A percentile compares a stretch with the other conserved stretches of the same genome.
phyloP scores from a whole-genome alignment of 2,329 filamentous ascomycete species.

The Ophiostoma australiae region DNA sequence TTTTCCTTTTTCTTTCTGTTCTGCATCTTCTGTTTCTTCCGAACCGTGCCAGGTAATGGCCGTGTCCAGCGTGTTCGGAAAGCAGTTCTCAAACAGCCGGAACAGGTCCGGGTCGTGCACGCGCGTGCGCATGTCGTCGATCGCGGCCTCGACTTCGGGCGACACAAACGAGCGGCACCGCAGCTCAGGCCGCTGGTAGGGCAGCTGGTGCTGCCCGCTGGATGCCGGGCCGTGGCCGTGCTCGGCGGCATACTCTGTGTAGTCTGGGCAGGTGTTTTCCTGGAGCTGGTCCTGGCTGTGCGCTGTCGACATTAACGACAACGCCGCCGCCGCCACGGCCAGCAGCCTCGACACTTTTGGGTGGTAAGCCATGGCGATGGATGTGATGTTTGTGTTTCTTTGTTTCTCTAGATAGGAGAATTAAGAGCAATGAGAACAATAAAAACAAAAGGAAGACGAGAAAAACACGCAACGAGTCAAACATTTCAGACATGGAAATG shows the following conservation, averaged over 20 bases:
- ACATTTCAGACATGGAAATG: not conserved
- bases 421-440: not conserved
- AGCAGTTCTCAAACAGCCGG: constrained; percentile 71
- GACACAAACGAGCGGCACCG: constrained; percentile 71
- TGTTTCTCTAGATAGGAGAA: not conserved
- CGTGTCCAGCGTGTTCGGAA: constrained; percentile 59
- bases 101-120: constrained; percentile 53
- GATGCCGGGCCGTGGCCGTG: constrained; percentile 33
- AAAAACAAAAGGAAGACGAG: not conserved
- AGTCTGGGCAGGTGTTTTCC: constrained; percentile 24
- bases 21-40: not conserved
- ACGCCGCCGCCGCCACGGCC: not conserved
- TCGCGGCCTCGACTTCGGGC: constrained; percentile 63
- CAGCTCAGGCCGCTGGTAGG: constrained; percentile 51
- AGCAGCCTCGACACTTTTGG: not conserved
- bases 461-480: not conserved
- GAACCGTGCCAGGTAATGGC: constrained; percentile 33
- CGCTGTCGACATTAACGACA: not conserved
- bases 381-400: too few species aligned
- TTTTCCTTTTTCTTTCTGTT: too few species aligned
- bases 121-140: constrained; percentile 38
- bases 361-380: not conserved
- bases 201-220: constrained; percentile 33
- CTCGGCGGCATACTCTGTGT: constrained; percentile 32
- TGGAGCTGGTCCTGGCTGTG: not conserved